A percentile compares a stretch with the other conserved stretches of the same genome.
Evolutionary conservation across 2,329 filamentous ascomycete species (phyloP).

Genomic region (Alternaria ventricosa): DNA sequence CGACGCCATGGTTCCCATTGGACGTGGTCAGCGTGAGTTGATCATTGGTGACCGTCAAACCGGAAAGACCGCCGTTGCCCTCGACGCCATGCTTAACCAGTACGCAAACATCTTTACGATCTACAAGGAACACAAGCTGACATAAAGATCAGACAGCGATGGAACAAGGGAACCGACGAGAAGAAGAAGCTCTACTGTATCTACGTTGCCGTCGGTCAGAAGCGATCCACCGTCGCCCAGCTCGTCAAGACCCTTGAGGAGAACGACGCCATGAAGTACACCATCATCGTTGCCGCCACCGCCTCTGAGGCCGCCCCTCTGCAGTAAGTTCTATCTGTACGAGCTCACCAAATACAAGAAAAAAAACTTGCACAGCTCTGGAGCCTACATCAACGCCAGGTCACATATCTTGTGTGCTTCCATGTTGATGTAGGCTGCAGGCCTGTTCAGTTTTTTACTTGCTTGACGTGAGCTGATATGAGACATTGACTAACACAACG

Average conservation of each 20-base stretch:
- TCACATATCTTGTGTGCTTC: too few relatives aligned
- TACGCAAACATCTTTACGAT: constrained; percentile 59
- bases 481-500: not conserved
- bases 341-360: too few relatives aligned
- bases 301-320: constrained; percentile 95
- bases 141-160: constrained; percentile 55
- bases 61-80: constrained; percentile 98
- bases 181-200: constrained; percentile 99
- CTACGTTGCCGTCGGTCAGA: constrained; percentile 99
- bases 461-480: not conserved
- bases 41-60: constrained; percentile 99
- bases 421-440: too few relatives aligned
- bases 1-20: constrained; percentile 99
- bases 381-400: too few relatives aligned
- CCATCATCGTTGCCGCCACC: constrained; percentile 89
- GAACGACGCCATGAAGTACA: constrained; percentile 99
- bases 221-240: constrained; percentile 98
- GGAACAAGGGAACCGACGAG: constrained; percentile 89
- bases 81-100: constrained; percentile 99
- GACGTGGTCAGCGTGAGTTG: constrained; percentile 99
- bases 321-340: constrained; percentile 77
- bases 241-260: constrained; percentile 99
- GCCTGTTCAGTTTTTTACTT: too few relatives aligned
- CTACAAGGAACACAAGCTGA: not conserved
- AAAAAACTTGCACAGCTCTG: too few relatives aligned